phyloP scores from a whole-genome alignment of 2,329 filamentous ascomycete genomes.

The Paecilomyces sp. region DNA sequence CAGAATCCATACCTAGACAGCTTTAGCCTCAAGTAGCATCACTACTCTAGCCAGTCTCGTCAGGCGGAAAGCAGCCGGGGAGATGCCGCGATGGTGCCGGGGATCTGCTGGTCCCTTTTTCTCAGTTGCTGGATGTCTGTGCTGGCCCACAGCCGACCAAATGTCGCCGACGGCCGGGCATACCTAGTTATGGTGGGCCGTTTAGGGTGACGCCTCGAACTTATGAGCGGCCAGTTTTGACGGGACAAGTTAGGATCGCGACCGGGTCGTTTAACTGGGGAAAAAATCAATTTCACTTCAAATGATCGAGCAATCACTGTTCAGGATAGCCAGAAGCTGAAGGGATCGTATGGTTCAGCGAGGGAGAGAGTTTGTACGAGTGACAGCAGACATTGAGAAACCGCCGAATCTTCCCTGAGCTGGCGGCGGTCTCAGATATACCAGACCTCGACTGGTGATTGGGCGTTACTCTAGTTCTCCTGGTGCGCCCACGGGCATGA shows the following conservation, averaged over 20 bases:
- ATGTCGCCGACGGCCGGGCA: neutral
- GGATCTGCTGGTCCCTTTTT: neutral
- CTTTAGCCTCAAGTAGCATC: neutral
- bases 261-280: neutral
- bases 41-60: neutral
- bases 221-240: neutral
- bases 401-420: too few species aligned
- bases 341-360: too few species aligned
- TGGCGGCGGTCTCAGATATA: neutral
- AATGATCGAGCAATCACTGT: too few species aligned
- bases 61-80: neutral
- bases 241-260: neutral
- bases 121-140: neutral
- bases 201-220: neutral
- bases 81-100: neutral
- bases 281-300: too few species aligned
- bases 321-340: too few species aligned
- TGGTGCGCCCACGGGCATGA: too few species aligned
- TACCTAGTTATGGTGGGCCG: neutral
- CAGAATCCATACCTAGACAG: neutral
- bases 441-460: neutral
- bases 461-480: neutral
- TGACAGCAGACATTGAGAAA: neutral
- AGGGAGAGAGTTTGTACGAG: neutral
- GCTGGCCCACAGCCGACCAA: neutral